A percentile compares a stretch with the other conserved stretches of the same genome.
These are phyloP conservation scores for Aspergillus ustus DNA, from an alignment of 2,329 filamentous ascomycete species.

Conservation along the genomic window DNA sequence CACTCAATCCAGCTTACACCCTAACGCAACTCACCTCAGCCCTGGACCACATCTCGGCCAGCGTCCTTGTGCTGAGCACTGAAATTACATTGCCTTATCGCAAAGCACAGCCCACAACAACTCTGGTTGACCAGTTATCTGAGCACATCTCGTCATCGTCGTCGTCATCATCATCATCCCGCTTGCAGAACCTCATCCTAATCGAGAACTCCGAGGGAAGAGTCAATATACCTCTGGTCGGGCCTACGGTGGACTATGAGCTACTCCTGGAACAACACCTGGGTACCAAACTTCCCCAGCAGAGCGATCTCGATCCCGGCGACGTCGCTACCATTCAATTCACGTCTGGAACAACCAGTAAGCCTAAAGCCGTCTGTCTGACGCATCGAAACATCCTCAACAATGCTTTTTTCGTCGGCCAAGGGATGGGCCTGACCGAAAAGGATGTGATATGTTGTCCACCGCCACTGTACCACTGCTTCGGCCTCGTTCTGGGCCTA, in stretches of 20 bases:
- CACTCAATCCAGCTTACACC: neutral
- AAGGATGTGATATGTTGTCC: conserved; percentile 73
- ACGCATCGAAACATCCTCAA: conserved; percentile 57
- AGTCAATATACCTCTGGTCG: too few species aligned
- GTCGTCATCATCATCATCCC: too few species aligned
- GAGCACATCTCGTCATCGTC: too few species aligned
- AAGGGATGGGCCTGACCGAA: conserved; percentile 67
- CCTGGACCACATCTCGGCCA: neutral
- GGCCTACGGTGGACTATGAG: too few species aligned
- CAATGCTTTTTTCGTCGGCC: conserved; percentile 46
- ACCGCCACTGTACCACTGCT: conserved; percentile 66
- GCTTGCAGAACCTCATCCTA: too few species aligned
- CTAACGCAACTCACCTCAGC: neutral
- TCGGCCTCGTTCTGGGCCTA: conserved; percentile 37
- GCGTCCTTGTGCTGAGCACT: neutral
- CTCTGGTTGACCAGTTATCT: neutral
- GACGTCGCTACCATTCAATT: conserved; percentile 96
- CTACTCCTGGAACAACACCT: neutral
- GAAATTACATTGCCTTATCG: neutral
- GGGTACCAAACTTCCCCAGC: neutral
- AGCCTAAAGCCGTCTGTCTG: conserved; percentile 89
- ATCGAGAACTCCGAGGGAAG: too few species aligned
- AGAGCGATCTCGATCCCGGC: neutral
- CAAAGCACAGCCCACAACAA: neutral
- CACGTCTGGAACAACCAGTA: conserved; percentile 87